phyloP scores from a whole-genome alignment of 192 early-diverging fungal genomes.

The Entomortierella lignicola region DNA sequence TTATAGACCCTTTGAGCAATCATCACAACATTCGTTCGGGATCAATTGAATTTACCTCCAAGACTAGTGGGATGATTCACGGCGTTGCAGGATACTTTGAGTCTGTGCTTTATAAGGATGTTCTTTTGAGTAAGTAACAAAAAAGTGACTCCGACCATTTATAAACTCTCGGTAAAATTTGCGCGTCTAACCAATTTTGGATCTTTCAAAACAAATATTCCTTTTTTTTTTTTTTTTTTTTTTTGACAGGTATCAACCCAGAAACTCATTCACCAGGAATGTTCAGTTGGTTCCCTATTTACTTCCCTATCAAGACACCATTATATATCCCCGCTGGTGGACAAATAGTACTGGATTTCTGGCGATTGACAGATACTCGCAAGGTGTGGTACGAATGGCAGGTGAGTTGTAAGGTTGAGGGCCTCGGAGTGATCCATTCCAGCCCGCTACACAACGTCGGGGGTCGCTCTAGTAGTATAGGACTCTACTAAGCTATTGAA shows the following conservation, averaged over 20 bases:
- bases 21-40: conserved; percentile 79
- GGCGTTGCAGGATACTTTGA: conserved; percentile 99
- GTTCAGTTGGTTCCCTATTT: conserved; percentile 99
- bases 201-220: background rate
- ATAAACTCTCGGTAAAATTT: background rate
- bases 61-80: conserved; percentile 77
- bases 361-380: conserved; percentile 79
- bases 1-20: conserved; percentile 69
- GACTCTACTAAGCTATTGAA: conserved; percentile 34
- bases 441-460: conserved; percentile 73
- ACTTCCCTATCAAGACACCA: conserved; percentile 86
- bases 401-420: conserved; percentile 51
- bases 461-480: conserved; percentile 84
- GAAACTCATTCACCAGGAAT: conserved; percentile 89
- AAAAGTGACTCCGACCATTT: no score
- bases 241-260: conserved; percentile 74
- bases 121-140: conserved; percentile 63
- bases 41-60: conserved; percentile 64
- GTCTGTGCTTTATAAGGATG: conserved; percentile 86
- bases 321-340: conserved; percentile 72
- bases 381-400: conserved; percentile 99
- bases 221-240: conserved; percentile 65
- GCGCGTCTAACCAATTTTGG: no score
- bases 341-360: conserved; percentile 79
- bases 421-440: conserved; percentile 51